Base-by-base conservation (phyloP, 2,329 filamentous ascomycete species). In the Tolypocladium nubicola region DNA sequence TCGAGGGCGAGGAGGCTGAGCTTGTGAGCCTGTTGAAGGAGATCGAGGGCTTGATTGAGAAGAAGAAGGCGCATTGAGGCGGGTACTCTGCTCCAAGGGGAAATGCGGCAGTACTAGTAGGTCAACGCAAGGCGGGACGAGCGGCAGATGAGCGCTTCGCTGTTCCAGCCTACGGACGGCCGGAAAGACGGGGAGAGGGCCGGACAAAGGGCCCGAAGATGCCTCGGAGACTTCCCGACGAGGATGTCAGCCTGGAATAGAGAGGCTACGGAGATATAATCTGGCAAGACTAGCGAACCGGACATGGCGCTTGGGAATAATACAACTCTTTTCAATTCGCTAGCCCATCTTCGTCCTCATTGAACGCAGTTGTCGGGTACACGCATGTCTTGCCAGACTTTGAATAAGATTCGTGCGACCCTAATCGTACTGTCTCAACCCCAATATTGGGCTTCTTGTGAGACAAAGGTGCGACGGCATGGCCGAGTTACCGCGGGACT, bases 1-100 rank as follows among this genome's bases (percentile, higher is more conserved):
- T 92, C 70, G 91, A 96, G 75, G 88, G 87, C 14, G 84, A 81
- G 72, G 82, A 86, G 73, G 73, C 75, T 62, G 82, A 88, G 69
- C 68, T 92, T 66, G 78, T 79, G 54, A 80, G 80, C 56, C 72
- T 90, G 68, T 70, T 86, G 62, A 84, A 78, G 71, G 86, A 88
- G 57, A 76, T 89, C 59, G 77, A 85, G 63, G 72, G 68, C 39
- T 71, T 69, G 64, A 62, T 80, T 45, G 70, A 68, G 49, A 73
- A 71, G 69, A 70, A 69, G 57, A 76, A 74, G 70, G 55, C 16
- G 59, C 57, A 43, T 43, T 50, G 49, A 50, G 52, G 35, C 13
- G 19, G 40, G 45, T 1, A 40, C 21, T 1, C 19, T 43, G 10
- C 21, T 26, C 8, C 30, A 11, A 21, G 47, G 2, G 30, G 4